Conservation (phyloP, 75 land plant species). For the Chamaecyparis obtusa region DNA sequence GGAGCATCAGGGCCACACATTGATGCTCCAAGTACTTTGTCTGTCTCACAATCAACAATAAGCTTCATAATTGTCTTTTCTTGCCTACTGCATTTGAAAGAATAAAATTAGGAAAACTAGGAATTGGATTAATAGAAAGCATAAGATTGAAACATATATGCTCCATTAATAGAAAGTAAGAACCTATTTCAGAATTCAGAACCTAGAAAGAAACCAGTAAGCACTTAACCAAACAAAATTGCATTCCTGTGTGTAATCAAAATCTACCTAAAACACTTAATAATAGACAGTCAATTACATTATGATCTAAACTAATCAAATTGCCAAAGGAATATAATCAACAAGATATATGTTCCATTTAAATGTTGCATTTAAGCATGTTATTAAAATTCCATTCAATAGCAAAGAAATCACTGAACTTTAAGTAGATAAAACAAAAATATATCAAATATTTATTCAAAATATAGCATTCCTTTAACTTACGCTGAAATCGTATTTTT, state of each 20-base stretch:
- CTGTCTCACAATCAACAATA: slow-evolving; percentile 83
- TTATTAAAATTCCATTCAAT: not conserved
- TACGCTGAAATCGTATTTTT: slow-evolving; percentile 96
- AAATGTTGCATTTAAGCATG: not conserved
- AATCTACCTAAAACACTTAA: not conserved
- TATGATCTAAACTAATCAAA: not conserved
- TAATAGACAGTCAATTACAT: not conserved
- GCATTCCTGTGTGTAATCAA: not conserved
- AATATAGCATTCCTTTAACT: slow-evolving; percentile 7
- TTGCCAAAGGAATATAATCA: not conserved
- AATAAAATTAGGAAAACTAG: not conserved
- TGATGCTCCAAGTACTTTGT: slow-evolving; percentile 90
- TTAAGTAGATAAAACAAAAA: not conserved
- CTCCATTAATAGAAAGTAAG: not conserved
- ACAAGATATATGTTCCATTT: not conserved
- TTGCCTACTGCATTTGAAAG: slow-evolving; percentile 50
- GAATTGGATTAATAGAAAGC: not conserved
- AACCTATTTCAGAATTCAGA: not conserved
- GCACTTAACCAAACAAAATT: not conserved
- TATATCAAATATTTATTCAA: not conserved
- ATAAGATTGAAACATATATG: not conserved
- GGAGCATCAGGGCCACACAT: slow-evolving; percentile 99
- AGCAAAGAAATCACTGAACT: not conserved
- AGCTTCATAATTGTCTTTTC: slow-evolving; percentile 96
- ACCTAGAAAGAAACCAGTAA: not conserved